Evolutionary conservation across 208 protist species (phyloP).

Genomic region (Crithidia sp.): DNA sequence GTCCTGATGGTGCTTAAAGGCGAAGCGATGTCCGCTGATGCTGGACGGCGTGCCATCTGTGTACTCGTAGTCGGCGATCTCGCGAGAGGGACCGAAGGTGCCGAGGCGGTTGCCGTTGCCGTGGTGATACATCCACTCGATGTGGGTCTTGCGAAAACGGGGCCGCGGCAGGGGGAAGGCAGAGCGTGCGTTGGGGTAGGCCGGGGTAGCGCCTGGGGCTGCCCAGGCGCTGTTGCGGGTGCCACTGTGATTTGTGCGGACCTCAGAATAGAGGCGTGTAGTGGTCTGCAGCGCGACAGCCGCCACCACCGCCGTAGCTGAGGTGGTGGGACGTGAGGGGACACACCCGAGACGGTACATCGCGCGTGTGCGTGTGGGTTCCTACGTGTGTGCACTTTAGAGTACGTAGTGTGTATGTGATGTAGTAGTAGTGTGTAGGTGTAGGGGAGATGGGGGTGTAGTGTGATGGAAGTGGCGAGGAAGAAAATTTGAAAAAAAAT

Average conservation of each 20-base stretch:
- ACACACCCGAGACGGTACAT: conserved; percentile 10
- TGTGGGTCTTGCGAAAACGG: conserved; percentile 82
- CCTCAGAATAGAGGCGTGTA: conserved; percentile 47
- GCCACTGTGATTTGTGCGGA: conserved; percentile 49
- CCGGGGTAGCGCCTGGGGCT: conserved; percentile 35
- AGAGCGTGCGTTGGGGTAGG: conserved; percentile 59
- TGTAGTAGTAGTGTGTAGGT: too few relatives aligned
- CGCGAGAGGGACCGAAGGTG: conserved; percentile 74
- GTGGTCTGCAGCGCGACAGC: conserved; percentile 2
- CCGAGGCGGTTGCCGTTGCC: conserved; percentile 74
- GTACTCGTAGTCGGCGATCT: conserved; percentile 87
- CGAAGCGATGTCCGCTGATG: conserved; percentile 66
- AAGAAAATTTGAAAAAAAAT: background rate
- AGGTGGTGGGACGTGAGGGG: background rate
- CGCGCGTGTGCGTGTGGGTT: background rate
- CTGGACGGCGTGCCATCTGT: conserved; percentile 84
- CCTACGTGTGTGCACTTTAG: background rate
- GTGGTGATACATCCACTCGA: conserved; percentile 87
- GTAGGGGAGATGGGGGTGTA: too few relatives aligned
- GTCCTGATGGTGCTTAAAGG: conserved; percentile 89
- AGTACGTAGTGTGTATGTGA: too few relatives aligned
- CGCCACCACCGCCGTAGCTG: background rate
- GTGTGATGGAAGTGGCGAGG: too few relatives aligned
- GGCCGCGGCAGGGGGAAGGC: conserved; percentile 55
- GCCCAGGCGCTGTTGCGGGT: conserved; percentile 39